Conservation (phyloP, 140 eudicot genomes). For the Oenanthe javanica region DNA sequence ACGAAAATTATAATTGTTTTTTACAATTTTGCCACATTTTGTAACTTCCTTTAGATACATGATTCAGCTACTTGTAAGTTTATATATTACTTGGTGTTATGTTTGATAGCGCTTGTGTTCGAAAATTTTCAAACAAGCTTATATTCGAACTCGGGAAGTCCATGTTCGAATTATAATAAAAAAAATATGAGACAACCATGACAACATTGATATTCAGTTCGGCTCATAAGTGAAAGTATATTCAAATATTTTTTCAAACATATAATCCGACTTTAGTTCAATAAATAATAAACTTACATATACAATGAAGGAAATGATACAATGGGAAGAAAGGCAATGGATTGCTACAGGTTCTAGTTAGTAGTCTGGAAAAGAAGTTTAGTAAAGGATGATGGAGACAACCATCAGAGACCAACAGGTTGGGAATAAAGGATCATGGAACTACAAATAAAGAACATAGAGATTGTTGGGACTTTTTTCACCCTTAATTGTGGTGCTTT, state of each 20-base stretch:
- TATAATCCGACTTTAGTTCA: neutral
- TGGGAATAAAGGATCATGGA: neutral
- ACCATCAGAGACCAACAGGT: neutral
- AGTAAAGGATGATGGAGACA: neutral
- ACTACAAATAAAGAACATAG: neutral
- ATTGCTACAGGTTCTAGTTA: neutral
- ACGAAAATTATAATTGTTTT: neutral
- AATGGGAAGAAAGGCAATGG: neutral
- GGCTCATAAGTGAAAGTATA: neutral
- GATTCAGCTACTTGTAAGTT: neutral
- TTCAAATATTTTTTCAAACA: neutral
- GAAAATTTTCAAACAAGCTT: neutral
- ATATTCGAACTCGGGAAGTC: neutral
- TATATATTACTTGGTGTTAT: neutral
- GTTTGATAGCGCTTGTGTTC: no score
- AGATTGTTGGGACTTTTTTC: neutral
- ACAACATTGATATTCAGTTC: neutral
- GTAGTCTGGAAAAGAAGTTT: neutral
- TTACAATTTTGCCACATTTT: neutral
- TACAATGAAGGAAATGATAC: neutral
- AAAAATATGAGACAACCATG: neutral
- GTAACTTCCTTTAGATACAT: neutral
- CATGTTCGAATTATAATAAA: neutral
- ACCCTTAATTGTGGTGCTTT: neutral
- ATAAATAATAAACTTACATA: neutral